Evolutionary conservation across 352 stramenopile genomes (phyloP).

Genomic region (Globisporangium lucens): DNA sequence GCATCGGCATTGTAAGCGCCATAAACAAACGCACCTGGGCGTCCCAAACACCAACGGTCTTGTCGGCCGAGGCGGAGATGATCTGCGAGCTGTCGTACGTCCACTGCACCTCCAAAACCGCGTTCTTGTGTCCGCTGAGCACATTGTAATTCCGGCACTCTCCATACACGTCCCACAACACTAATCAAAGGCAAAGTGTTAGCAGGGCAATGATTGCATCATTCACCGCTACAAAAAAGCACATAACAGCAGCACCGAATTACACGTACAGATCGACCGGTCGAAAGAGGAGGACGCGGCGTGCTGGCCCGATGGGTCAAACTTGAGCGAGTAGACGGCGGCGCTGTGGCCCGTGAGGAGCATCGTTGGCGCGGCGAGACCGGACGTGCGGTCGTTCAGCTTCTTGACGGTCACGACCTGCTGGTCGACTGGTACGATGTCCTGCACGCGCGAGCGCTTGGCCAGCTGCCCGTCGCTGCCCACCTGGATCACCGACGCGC

Average conservation of each 20-base stretch:
- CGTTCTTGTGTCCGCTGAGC: constrained; percentile 95
- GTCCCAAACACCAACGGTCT: constrained; percentile 88
- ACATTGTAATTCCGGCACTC: constrained; percentile 93
- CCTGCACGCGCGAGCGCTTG: constrained; percentile 66
- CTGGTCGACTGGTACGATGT: constrained; percentile 70
- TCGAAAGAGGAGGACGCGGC: constrained; percentile 73
- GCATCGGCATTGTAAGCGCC: neutral
- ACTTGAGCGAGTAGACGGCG: constrained; percentile 77
- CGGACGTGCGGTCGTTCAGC: constrained; percentile 61
- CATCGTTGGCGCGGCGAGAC: constrained; percentile 68
- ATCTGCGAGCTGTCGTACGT: constrained; percentile 86
- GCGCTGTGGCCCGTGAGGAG: constrained; percentile 75
- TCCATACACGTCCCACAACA: constrained; percentile 90
- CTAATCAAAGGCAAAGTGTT: constrained; percentile 15
- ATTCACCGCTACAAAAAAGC: neutral
- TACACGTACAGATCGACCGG: constrained; percentile 48
- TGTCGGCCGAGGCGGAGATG: constrained; percentile 91
- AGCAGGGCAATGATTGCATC: neutral
- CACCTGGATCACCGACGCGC: constrained; percentile 26
- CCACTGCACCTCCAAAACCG: constrained; percentile 92
- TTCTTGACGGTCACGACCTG: constrained; percentile 53
- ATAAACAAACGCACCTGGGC: constrained; percentile 30
- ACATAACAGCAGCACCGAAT: neutral
- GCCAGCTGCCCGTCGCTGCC: constrained; percentile 31
- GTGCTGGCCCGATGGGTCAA: constrained; percentile 71